Evolutionary conservation across 1,284 basidiomycete species (phyloP), one percentile per base, ranked within the genome.

Genomic region (Wallemia hederae): DNA sequence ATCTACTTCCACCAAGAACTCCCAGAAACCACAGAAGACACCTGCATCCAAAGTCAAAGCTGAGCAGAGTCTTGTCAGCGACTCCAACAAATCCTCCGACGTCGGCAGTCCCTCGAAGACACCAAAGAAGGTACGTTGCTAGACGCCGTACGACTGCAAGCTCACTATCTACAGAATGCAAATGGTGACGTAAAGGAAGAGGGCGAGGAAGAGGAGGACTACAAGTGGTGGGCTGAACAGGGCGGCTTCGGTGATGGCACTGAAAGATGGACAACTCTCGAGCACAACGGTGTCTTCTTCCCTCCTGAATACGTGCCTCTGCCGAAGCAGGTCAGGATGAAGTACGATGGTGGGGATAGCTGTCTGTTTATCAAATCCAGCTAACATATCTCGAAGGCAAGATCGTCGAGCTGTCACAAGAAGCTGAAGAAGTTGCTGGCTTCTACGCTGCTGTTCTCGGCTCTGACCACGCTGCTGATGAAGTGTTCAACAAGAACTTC

Each of bases 391-490:
- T 60, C 7, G 55, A 66, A 91, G 89, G 87, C 64, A 80, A 82
- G 69, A 70, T 76, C 2, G 78, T 97, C 55, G 75, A 82, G 62
- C 80, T 99, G 24, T 80, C 87, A 15, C 80, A 78, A 15, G 85
- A 84, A 65, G 77, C 91, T 1, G 94, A 99, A 72, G 94, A 99
- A 71, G 91, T 98, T 49, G 94, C 94, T 56, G 85, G 86, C 33
- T 99, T 98, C 73, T 98, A 92, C 67, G 94, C 77, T 27, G 86
- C 89, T 27, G 80, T 98, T 75, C 69, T 98, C 60, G 89, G 92
- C 70, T 86, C 88, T 1, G 88, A 92, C 65, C 91, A 99, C 68
- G 87, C 85, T 1, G 77, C 85, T 70, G 91, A 98, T 70, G 75
- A 75, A 26, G 81, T 77, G 0, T 98, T 98, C 74, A 87, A 87